phyloP scores from a whole-genome alignment of 2,329 filamentous ascomycete genomes.

The Exserohilum rostratum region DNA sequence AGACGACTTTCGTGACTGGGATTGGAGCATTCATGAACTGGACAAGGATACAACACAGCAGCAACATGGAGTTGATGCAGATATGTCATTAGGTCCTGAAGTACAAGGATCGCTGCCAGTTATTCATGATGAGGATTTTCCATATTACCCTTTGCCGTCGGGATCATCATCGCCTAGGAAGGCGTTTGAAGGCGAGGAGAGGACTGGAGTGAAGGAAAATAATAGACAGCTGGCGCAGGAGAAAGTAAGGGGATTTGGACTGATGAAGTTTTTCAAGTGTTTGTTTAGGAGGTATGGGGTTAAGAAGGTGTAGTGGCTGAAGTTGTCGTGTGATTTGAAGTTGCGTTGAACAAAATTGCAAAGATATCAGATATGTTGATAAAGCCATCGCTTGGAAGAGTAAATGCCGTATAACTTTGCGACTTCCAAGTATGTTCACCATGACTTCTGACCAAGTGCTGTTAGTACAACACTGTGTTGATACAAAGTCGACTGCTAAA shows the following conservation, averaged over 20 bases:
- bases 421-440: background rate
- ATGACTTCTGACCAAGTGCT: background rate
- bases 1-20: background rate
- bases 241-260: background rate
- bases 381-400: too few relatives aligned
- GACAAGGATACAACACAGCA: background rate
- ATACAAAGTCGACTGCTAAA: background rate
- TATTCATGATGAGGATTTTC: constrained; percentile 1
- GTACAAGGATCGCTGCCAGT: background rate
- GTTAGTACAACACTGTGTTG: background rate
- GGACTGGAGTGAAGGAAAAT: background rate
- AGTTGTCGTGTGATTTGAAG: background rate
- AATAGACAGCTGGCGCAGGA: background rate
- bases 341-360: too few relatives aligned
- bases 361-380: too few relatives aligned
- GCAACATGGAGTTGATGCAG: background rate
- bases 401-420: too few relatives aligned
- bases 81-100: background rate
- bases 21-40: background rate
- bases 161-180: too few relatives aligned
- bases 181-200: background rate
- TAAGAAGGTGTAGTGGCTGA: background rate
- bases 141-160: constrained; percentile 8
- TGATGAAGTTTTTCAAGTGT: background rate
- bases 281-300: background rate